phyloP scores from a whole-genome alignment of 2,329 filamentous ascomycete genomes.

The Claviceps africana region DNA sequence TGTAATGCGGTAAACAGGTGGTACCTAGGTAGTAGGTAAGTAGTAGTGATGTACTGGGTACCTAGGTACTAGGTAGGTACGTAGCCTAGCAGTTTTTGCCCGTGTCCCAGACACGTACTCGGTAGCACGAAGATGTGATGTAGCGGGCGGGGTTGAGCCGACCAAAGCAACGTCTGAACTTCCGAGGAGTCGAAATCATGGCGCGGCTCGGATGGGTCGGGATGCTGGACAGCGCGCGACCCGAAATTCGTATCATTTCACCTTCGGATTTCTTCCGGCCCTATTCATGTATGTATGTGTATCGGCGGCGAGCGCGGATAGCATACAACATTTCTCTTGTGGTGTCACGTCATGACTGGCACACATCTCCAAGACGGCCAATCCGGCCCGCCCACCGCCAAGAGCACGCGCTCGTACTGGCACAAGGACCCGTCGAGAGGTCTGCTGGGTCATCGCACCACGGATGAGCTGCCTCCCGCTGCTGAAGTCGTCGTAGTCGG shows the following conservation, averaged over 20 bases:
- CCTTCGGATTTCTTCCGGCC: no score
- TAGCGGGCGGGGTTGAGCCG: background rate
- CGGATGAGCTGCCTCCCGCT: conserved; percentile 42
- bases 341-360: conserved; percentile 16
- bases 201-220: no score
- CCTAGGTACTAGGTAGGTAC: background rate
- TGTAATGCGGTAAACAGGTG: no score
- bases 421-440: conserved; percentile 50
- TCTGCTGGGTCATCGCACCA: conserved; percentile 55
- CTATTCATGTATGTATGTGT: no score
- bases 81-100: background rate
- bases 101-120: background rate
- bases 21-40: background rate
- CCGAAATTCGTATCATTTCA: no score
- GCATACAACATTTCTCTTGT: background rate
- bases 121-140: background rate
- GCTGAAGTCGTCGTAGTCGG: conserved; percentile 61
- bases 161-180: background rate
- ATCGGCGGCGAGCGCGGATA: no score
- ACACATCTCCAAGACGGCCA: conserved; percentile 20
- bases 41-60: no score
- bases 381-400: conserved; percentile 43
- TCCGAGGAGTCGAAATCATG: no score
- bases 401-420: conserved; percentile 59
- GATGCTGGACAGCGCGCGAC: no score